Percentiles rank a stretch among this genome's conserved stretches.
phyloP scores from a whole-genome alignment of 352 stramenopile genomes.

The Globisporangium ultimum region DNA sequence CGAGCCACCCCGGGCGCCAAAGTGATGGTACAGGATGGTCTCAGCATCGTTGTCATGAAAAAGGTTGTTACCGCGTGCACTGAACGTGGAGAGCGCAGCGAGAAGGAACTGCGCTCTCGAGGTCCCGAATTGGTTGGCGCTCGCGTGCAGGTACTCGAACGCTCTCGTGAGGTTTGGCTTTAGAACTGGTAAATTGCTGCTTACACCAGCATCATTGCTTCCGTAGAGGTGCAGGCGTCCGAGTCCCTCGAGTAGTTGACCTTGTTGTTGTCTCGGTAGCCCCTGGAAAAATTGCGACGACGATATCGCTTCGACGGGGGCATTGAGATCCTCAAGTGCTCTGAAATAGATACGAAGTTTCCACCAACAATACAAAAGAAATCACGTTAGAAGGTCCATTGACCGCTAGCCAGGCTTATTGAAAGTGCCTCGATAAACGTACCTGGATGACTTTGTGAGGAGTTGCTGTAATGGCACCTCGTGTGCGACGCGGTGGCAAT shows the following conservation, averaged over 20 bases:
- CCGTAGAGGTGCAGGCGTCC: conserved; percentile 34
- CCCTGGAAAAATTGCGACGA: conserved; percentile 21
- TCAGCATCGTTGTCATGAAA: conserved; percentile 8
- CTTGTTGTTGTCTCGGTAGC: conserved; percentile 16
- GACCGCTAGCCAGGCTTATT: background rate
- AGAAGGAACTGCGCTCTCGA: conserved; percentile 47
- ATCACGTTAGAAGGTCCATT: background rate
- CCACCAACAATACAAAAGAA: too few species aligned
- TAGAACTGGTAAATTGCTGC: conserved; percentile 6
- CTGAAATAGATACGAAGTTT: too few species aligned
- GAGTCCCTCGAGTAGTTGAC: conserved; percentile 31
- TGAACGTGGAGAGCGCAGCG: conserved; percentile 20
- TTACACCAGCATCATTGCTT: too few species aligned
- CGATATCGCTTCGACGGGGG: conserved; percentile 5
- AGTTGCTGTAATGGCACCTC: conserved; percentile 1
- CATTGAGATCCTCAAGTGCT: too few species aligned
- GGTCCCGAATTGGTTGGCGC: conserved; percentile 24
- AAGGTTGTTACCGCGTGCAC: background rate
- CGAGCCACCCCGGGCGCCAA: conserved; percentile 41
- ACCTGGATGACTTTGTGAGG: conserved; percentile 3
- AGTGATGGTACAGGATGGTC: conserved; percentile 51
- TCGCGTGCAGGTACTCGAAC: conserved; percentile 32
- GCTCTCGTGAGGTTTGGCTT: conserved; percentile 19
- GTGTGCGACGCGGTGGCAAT: conserved; percentile 13
- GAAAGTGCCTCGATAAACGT: background rate